Conservation (phyloP, 345 rosid species). For the Clausena lansium region DNA sequence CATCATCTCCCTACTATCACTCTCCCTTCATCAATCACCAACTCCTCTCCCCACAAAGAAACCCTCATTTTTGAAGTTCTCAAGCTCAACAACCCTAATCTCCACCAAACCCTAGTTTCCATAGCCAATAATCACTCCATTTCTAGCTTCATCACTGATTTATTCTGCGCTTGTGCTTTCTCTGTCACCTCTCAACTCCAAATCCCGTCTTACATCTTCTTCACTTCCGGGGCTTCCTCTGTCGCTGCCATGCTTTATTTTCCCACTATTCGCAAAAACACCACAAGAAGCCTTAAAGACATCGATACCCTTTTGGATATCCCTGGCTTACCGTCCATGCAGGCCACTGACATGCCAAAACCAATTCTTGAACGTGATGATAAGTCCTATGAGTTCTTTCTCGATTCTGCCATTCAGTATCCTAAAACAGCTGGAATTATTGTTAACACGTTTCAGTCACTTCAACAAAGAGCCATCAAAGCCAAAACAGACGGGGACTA, state of each 20-base stretch:
- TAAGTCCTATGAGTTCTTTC: conserved; percentile 9
- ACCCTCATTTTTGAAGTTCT: conserved; percentile 29
- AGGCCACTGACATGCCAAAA: conserved; percentile 16
- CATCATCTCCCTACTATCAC: conserved; percentile 38
- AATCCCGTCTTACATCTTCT: conserved; percentile 36
- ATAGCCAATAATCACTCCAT: conserved; percentile 14
- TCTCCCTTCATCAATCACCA: conserved; percentile 22
- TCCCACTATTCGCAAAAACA: conserved; percentile 32
- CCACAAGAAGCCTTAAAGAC: conserved; percentile 34
- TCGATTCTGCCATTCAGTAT: neutral
- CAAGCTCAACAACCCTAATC: conserved; percentile 39
- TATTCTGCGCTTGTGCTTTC: neutral
- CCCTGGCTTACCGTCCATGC: conserved; percentile 35
- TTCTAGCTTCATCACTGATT: conserved; percentile 26
- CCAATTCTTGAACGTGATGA: conserved; percentile 21
- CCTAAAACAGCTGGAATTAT: conserved; percentile 17
- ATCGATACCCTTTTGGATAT: conserved; percentile 8
- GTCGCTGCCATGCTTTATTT: conserved; percentile 31
- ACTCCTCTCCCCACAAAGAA: conserved; percentile 30
- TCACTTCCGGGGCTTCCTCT: conserved; percentile 37
- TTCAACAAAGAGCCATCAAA: conserved; percentile 17
- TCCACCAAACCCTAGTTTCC: conserved; percentile 36
- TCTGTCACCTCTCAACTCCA: neutral
- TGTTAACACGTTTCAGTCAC: conserved; percentile 28
- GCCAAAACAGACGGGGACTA: conserved; percentile 32